Percentiles rank a stretch among this genome's conserved stretches.
Conservation (phyloP, 169 alveolate genomes). For the Cryptosporidium baileyi region DNA sequence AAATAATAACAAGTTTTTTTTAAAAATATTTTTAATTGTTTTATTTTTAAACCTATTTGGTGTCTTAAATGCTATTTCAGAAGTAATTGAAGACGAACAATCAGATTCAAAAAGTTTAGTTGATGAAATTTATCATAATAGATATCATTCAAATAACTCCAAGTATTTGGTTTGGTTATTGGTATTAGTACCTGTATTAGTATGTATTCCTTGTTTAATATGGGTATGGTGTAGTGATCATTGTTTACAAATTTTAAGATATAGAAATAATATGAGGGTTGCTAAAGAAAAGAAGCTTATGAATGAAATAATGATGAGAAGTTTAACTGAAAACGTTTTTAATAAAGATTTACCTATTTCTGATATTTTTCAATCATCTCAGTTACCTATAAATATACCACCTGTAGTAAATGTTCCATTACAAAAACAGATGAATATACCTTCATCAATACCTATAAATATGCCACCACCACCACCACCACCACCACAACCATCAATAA, state of each 20-base stretch:
- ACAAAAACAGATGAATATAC: neutral
- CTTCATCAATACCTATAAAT: neutral
- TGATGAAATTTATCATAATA: conserved; percentile 33
- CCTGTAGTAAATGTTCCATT: neutral
- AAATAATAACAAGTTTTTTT: no score
- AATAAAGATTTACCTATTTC: neutral
- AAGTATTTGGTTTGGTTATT: conserved; percentile 58
- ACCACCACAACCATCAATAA: neutral
- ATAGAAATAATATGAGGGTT: conserved; percentile 15
- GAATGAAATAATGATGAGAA: conserved; percentile 32
- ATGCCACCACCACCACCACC: no score
- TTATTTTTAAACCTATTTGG: neutral
- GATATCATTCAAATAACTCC: conserved; percentile 57
- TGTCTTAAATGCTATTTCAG: neutral
- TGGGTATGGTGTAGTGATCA: conserved; percentile 71
- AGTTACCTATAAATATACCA: neutral
- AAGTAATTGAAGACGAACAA: neutral
- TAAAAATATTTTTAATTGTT: neutral
- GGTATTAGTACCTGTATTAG: conserved; percentile 50
- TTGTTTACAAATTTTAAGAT: conserved; percentile 38
- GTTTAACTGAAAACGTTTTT: conserved; percentile 1
- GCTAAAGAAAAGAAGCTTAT: conserved; percentile 21
- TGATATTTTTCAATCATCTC: neutral
- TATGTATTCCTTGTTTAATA: conserved; percentile 59
- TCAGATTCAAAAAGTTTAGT: neutral